Conservation (phyloP, 345 rosid species). For the Linum tenue region DNA sequence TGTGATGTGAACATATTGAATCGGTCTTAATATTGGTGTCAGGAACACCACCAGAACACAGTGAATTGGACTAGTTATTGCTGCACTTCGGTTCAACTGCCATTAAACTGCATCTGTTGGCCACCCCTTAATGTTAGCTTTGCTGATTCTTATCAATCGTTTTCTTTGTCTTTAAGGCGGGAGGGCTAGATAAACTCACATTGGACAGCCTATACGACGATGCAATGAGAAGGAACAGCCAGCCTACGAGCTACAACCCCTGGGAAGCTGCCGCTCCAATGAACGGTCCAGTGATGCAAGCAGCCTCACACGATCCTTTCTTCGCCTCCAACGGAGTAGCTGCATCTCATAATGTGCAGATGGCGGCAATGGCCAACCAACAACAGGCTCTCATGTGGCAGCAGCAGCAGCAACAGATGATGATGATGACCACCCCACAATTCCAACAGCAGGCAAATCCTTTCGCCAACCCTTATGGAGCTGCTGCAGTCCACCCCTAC, state of each 20-base stretch:
- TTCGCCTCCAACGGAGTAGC: conserved; percentile 37
- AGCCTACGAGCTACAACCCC: conserved; percentile 66
- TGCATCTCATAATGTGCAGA: conserved; percentile 59
- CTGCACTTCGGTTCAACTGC: background rate
- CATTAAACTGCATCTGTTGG: background rate
- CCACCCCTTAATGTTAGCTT: background rate
- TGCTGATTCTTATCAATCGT: conserved; percentile 7
- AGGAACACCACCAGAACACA: background rate
- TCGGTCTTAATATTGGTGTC: too few species aligned
- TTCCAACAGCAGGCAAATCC: conserved; percentile 43
- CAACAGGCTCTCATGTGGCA: conserved; percentile 62
- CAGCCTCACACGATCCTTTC: conserved; percentile 50
- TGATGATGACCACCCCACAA: conserved; percentile 62
- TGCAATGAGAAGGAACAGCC: conserved; percentile 75
- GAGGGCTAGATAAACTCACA: conserved; percentile 89
- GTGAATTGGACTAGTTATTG: background rate
- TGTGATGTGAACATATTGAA: too few species aligned
- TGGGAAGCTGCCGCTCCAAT: conserved; percentile 50
- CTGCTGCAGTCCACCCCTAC: conserved; percentile 32
- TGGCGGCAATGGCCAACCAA: conserved; percentile 61
- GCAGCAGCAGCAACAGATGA: conserved; percentile 53
- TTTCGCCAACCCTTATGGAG: conserved; percentile 39
- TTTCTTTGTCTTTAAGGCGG: conserved; percentile 41
- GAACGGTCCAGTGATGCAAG: conserved; percentile 51
- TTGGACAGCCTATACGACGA: conserved; percentile 93